Percentiles rank a stretch among this genome's conserved stretches.
Conservation (phyloP, 192 early-diverging fungal genomes). For the Coemansia asiatica region DNA sequence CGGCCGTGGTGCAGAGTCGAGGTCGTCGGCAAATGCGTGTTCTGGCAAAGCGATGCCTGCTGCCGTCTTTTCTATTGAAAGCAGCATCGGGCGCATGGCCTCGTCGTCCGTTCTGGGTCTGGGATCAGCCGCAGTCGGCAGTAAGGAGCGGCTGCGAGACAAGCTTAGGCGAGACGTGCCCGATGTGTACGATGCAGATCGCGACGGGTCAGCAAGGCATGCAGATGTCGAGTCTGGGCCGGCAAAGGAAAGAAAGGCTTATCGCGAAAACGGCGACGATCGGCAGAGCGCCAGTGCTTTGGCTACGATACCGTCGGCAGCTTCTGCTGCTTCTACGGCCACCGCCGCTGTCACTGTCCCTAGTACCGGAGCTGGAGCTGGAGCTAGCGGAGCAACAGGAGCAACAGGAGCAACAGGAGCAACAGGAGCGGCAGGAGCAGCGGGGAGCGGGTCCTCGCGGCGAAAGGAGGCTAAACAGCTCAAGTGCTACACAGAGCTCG, state of each 20-base stretch:
- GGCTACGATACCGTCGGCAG: not conserved
- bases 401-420: too few species aligned
- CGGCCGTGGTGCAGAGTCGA: not conserved
- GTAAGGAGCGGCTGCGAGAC: not conserved
- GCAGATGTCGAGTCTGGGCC: slow-evolving; percentile 23
- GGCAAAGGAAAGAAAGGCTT: slow-evolving; percentile 24
- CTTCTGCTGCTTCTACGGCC: not conserved
- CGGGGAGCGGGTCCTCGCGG: slow-evolving; percentile 15
- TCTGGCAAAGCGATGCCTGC: not conserved
- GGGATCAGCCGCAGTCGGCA: not conserved
- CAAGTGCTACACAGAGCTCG: slow-evolving; percentile 50
- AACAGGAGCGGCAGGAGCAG: slow-evolving; percentile 8
- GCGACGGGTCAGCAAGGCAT: slow-evolving; percentile 18
- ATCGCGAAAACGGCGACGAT: slow-evolving; percentile 30
- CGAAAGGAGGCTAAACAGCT: slow-evolving; percentile 52
- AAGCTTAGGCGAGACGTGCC: not conserved
- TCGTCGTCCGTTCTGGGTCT: not conserved
- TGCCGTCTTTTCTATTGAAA: not conserved
- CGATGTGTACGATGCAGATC: slow-evolving; percentile 11
- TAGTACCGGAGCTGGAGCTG: not conserved
- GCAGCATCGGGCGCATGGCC: not conserved
- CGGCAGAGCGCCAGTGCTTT: slow-evolving; percentile 11
- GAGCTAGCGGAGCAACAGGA: too few species aligned
- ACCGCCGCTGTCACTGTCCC: not conserved
- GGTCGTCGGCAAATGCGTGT: not conserved